phyloP scores from a whole-genome alignment of 805 yeast species.

The Scheffersomyces amazonensis region DNA sequence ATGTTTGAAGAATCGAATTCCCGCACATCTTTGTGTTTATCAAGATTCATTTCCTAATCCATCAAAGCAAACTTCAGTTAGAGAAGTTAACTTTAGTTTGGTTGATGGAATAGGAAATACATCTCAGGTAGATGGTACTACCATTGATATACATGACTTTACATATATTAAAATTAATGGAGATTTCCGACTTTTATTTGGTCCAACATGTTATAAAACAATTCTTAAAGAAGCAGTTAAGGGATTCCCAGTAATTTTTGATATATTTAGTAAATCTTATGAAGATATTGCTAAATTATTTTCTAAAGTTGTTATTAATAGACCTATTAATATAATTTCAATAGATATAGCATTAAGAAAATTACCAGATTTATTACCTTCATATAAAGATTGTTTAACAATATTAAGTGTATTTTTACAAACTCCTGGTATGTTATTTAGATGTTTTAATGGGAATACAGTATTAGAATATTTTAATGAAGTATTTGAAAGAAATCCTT shows the following conservation, averaged over 20 bases:
- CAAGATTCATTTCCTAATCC: not conserved
- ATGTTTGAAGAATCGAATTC: not conserved
- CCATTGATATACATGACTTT: not conserved
- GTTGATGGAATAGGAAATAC: not conserved
- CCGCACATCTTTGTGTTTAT: not conserved
- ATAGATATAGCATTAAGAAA: not conserved
- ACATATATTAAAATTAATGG: not conserved
- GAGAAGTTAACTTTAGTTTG: not conserved
- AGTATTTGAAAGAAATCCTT: not conserved
- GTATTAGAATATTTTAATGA: conserved; percentile 1
- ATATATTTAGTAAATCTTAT: not conserved
- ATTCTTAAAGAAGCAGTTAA: not conserved
- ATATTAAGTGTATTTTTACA: not conserved
- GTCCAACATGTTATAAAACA: not conserved
- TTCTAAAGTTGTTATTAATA: not conserved
- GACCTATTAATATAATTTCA: not conserved
- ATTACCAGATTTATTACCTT: not conserved
- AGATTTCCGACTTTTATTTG: not conserved
- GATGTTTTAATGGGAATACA: not conserved
- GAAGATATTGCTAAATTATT: not conserved
- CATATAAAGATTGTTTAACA: not conserved
- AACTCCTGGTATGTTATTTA: not conserved
- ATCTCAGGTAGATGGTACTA: not conserved
- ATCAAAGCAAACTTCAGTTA: not conserved
- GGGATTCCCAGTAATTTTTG: not conserved